Conservation (phyloP, 306 rosid species). For the Cicer arietinum region DNA sequence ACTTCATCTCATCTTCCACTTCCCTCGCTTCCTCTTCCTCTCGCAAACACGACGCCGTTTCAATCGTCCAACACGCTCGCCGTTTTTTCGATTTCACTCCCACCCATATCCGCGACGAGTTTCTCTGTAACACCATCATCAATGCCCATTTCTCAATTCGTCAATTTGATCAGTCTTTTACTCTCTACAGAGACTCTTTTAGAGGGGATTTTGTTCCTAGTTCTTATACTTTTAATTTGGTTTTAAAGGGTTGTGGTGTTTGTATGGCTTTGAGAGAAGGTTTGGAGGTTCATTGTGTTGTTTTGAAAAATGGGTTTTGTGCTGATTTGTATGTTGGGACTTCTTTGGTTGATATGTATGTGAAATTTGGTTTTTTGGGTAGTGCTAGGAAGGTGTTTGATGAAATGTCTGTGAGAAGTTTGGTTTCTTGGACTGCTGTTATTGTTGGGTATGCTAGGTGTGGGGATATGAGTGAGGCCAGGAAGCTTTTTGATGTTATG, state of each 20-base stretch:
- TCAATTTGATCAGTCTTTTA: conserved; percentile 52
- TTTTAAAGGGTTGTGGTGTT: conserved; percentile 59
- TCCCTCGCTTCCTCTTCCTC: conserved; percentile 41
- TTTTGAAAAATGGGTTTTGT: conserved; percentile 56
- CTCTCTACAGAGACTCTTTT: conserved; percentile 57
- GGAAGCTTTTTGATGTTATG: conserved; percentile 63
- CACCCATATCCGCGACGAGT: conserved; percentile 45
- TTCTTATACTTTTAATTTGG: conserved; percentile 52
- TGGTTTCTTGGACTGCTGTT: conserved; percentile 71
- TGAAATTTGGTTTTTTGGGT: conserved; percentile 53
- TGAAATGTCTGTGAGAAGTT: conserved; percentile 61
- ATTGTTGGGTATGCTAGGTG: conserved; percentile 65
- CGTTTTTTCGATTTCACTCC: conserved; percentile 57
- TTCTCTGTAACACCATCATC: conserved; percentile 67
- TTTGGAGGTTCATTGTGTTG: conserved; percentile 53
- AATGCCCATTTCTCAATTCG: conserved; percentile 46
- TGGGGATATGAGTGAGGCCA: conserved; percentile 65
- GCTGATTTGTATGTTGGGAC: conserved; percentile 63
- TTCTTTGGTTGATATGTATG: conserved; percentile 70
- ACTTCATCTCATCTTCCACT: conserved; percentile 60
- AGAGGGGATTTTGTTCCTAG: conserved; percentile 48
- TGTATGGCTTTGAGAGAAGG: conserved; percentile 51
- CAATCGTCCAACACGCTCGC: conserved; percentile 57
- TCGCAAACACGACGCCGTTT: conserved; percentile 32
- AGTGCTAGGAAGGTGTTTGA: conserved; percentile 63